A percentile compares a stretch with the other conserved stretches of the same genome.
Conservation (phyloP, 2,329 filamentous ascomycete genomes). For the Rhinocladiella mackenziei region DNA sequence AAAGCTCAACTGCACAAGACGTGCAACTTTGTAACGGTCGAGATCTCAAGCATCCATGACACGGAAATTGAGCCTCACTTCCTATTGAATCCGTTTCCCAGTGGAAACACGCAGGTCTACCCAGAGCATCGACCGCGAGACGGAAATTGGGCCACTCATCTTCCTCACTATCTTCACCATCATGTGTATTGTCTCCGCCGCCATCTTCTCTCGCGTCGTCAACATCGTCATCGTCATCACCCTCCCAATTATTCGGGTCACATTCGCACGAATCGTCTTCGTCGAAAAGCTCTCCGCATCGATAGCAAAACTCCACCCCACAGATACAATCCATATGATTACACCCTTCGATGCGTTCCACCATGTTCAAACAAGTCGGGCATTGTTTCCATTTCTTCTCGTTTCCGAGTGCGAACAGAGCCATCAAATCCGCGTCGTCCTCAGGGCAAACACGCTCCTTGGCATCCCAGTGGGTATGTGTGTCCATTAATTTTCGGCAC, state of each 20-base stretch:
- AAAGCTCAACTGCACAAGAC: no score
- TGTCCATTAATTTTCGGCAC: constrained; percentile 8
- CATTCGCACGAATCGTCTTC: constrained; percentile 10
- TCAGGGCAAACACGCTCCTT: constrained; percentile 9
- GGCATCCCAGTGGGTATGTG: constrained; percentile 1
- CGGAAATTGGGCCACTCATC: constrained; percentile 3
- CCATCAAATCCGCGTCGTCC: constrained; percentile 3
- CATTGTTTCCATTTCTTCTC: constrained; percentile 25
- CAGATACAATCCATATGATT: constrained; percentile 24
- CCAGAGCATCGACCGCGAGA: constrained; percentile 3
- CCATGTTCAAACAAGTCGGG: constrained; percentile 21
- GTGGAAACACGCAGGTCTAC: constrained; percentile 1
- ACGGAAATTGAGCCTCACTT: background rate
- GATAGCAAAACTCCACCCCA: constrained; percentile 25
- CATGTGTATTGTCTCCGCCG: background rate
- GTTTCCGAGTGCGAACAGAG: constrained; percentile 9
- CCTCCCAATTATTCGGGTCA: background rate
- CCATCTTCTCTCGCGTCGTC: constrained; percentile 7
- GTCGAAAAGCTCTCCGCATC: constrained; percentile 18
- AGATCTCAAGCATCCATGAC: constrained; percentile 2
- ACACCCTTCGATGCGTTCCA: constrained; percentile 23
- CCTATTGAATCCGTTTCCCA: background rate
- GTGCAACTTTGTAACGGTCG: no score
- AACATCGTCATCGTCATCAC: constrained; percentile 7
- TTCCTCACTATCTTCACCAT: constrained; percentile 1